phyloP scores from a whole-genome alignment of 306 rosid genomes.

The Nissolia schottii region DNA sequence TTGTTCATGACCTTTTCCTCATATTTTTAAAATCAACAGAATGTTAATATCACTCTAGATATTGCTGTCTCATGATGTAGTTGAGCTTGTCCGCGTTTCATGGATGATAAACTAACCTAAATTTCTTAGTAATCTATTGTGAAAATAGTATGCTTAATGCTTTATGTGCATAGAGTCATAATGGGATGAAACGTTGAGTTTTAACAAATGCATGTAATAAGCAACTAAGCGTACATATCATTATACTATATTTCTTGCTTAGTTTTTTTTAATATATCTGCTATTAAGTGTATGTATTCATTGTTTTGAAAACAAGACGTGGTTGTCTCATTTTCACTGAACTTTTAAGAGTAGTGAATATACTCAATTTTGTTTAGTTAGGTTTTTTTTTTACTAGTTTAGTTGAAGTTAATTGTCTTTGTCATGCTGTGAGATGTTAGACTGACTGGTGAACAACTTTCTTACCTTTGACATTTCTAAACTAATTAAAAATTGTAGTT shows the following conservation, averaged over 20 bases:
- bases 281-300: neutral
- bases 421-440: neutral
- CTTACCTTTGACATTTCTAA: neutral
- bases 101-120: neutral
- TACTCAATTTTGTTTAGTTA: neutral
- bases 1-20: neutral
- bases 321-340: neutral
- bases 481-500: slow-evolving; percentile 1
- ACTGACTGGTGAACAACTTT: slow-evolving; percentile 17
- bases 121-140: neutral
- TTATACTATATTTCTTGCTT: neutral
- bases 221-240: neutral
- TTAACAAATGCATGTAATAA: neutral
- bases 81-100: neutral
- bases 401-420: neutral
- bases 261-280: neutral
- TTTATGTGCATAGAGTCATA: neutral
- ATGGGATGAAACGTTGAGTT: neutral
- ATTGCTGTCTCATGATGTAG: neutral
- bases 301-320: slow-evolving; percentile 1
- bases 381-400: slow-evolving; percentile 8
- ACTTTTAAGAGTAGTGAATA: neutral
- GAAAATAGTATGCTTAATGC: neutral
- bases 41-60: neutral
- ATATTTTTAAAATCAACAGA: neutral